Conservation (phyloP, 371 early-diverging fungal species). For the Mortierella sp. region DNA sequence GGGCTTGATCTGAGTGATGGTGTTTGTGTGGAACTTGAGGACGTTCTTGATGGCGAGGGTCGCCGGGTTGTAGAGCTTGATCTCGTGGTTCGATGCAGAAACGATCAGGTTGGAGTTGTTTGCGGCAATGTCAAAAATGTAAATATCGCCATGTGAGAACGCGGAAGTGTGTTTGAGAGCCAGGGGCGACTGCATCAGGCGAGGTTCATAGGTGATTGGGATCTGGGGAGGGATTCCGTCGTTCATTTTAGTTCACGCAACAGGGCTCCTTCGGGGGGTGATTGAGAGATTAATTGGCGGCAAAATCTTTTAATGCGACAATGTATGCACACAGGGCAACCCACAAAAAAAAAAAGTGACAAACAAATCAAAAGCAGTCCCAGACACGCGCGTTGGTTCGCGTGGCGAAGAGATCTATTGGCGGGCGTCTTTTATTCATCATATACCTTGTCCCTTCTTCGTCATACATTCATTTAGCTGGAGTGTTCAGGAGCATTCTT, state of each 20-base stretch:
- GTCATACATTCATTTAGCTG: no score
- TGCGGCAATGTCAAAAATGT: conserved; percentile 74
- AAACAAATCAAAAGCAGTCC: no score
- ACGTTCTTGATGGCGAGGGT: conserved; percentile 59
- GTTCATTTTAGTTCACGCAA: conserved; percentile 22
- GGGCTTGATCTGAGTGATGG: conserved; percentile 70
- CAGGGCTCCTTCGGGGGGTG: no score
- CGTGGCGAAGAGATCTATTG: no score
- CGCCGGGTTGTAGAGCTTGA: conserved; percentile 73
- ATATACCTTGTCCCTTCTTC: no score
- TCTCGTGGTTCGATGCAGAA: conserved; percentile 73
- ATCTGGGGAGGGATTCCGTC: conserved; percentile 52
- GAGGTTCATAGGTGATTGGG: conserved; percentile 56
- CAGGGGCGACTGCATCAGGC: conserved; percentile 56
- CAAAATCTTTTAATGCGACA: no score
- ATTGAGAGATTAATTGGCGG: no score
- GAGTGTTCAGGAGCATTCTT: no score
- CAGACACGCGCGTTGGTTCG: no score
- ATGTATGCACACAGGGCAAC: no score
- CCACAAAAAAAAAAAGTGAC: no score
- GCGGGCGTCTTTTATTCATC: no score
- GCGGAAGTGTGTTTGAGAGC: conserved; percentile 45
- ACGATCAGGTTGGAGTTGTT: conserved; percentile 69
- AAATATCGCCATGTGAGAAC: conserved; percentile 65
- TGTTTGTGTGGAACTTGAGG: conserved; percentile 63